These are phyloP conservation scores for Aspergillus haitiensis DNA, from an alignment of 495 filamentous ascomycete species.

Conservation along the genomic window DNA sequence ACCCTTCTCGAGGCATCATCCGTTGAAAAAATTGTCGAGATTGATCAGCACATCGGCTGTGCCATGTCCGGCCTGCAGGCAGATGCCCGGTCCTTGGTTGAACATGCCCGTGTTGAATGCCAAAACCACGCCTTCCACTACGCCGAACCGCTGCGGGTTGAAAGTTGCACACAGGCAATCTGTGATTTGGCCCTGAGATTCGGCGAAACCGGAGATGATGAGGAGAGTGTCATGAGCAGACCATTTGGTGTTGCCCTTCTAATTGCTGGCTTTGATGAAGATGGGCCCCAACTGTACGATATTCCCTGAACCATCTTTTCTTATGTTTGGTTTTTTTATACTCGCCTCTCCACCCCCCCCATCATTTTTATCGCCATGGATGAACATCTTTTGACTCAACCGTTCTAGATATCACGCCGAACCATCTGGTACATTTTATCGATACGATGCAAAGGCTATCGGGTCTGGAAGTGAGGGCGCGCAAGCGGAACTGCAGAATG, in stretches of 20 bases:
- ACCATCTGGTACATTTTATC: conserved; percentile 96
- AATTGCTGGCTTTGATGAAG: conserved; percentile 96
- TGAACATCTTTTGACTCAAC: conserved; percentile 3
- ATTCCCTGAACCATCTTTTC: conserved; percentile 15
- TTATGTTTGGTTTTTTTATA: neutral
- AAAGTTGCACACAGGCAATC: conserved; percentile 98
- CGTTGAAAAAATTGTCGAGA: conserved; percentile 99
- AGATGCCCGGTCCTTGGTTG: conserved; percentile 92
- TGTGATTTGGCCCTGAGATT: conserved; percentile 96
- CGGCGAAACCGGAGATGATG: conserved; percentile 94
- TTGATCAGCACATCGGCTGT: conserved; percentile 97
- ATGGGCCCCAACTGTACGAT: conserved; percentile 83
- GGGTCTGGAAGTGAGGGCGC: conserved; percentile 95
- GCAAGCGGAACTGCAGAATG: conserved; percentile 96
- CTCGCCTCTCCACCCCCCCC: too few species aligned
- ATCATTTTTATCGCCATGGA: neutral
- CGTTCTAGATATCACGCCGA: conserved; percentile 83
- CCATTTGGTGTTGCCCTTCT: conserved; percentile 96
- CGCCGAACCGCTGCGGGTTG: conserved; percentile 87
- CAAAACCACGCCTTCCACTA: conserved; percentile 97
- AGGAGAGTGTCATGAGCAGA: conserved; percentile 96
- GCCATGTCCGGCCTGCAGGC: conserved; percentile 98
- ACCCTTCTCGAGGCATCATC: conserved; percentile 94
- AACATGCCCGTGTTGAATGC: conserved; percentile 95
- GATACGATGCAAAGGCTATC: conserved; percentile 98